Base-by-base conservation (phyloP, 139 green algal genomes). In the Ettlia oleoabundans region DNA sequence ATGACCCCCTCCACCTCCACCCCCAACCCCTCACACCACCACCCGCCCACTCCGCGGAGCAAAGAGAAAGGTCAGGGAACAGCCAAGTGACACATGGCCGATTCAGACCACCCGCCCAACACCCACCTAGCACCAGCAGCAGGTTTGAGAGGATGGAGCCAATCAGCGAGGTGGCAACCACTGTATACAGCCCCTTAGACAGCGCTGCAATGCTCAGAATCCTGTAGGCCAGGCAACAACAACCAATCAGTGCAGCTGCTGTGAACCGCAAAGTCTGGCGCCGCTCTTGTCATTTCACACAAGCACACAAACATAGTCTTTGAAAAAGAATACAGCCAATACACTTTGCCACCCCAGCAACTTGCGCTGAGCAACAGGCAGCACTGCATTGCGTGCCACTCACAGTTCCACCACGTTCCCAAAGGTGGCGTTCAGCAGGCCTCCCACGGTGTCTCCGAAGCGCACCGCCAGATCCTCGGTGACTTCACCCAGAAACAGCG, bases 401-500 rank as follows among this genome's bases (percentile, higher is more conserved):
- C 72, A 79, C 78, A 99, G 86, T 88, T 99, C 96, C 55, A 97
- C 95, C 10, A 96, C 91, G 69, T 98, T 98, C 66, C 95, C 95
- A 84, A 98, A 98, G 5, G 95, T 97, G 18, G 95, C 95, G 84
- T 98, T 98, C 28, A 94, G 80, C 70, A 94, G 80, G 19, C 93
- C 93, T 32, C 93, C 93, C 19, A 93, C 82, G 22, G 83, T 90
- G 51, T 95, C 86, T 1, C 93, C 93, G 73, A 96, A 95, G 0
- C 94, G 85, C 33, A 95, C 72, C 0, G 93, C 93, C 58, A 97
- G 86, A 64, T 98, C 94, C 86, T 98, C 95, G 1, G 95, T 98
- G 32, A 97, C 82, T 81, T 97, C 93, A 0, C 95, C 95, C 69
- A 98, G 89, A 75, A 98, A 85, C 24, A 98, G 90, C 0, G 95